Base-by-base conservation (phyloP, 495 filamentous ascomycete genomes). In the Aspergillus campestris region DNA sequence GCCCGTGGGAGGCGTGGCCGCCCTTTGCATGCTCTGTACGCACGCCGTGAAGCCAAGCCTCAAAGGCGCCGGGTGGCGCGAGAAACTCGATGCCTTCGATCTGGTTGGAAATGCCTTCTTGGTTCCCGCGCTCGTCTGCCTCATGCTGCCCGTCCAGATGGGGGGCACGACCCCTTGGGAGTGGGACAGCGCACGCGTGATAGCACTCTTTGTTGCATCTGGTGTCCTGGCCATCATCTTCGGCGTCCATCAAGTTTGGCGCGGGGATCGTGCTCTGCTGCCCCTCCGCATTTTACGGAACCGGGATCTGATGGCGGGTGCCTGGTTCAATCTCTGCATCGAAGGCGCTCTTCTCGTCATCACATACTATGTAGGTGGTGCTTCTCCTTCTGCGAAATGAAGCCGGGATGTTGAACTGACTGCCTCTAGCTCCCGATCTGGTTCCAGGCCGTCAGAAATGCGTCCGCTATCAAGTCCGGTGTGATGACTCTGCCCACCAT, bases 231-330 rank as follows among this genome's bases (percentile, higher is more conserved):
- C 74, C 34, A 28, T 64, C 42, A 47, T 51, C 33, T 89, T 87
- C 49, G 51, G 70, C 15, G 60, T 54, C n/a, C 61, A 86, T 8
- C 80, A 90, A 58, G 59, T 79, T 43, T 61, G 70, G 58, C 69
- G 67, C 52, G 74, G 74, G 1, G 74, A 86, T n/a, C 73, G 65
- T 3, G 86, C 85, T 1, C 85, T 82, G 1, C 63, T 90, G 5
- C 83, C 83, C 1, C 64, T 72, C 3, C 72, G 73, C 34, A 66
- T 89, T 38, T 63, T 89, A 43, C 74, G 55, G 3, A 77, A 83
- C 43, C 75, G 82, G 10, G 81, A 61, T 37, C 73, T 89, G 10
- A 61, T 64, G 36, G 61, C 64, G 3, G 59, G 65, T 1, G 58
- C 64, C 11, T 54, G 68, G 31, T 80, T 73, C 51, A 53, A 63